Percentiles rank a stretch among this genome's conserved stretches.
Evolutionary conservation across 768 basidiomycete species (phyloP).

Genomic region (Gautieria morchelliformis): DNA sequence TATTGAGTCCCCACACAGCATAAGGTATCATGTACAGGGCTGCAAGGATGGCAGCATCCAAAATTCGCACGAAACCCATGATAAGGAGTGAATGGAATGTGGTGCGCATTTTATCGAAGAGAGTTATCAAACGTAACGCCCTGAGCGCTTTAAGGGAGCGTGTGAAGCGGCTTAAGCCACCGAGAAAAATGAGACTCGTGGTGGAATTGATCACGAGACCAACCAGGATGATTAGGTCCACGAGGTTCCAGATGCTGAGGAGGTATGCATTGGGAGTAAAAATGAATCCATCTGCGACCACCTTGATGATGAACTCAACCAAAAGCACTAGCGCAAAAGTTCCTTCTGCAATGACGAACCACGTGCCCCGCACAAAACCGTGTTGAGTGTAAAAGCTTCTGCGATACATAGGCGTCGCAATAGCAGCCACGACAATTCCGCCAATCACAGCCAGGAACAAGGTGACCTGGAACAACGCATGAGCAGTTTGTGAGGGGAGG

Average conservation of each 20-base stretch:
- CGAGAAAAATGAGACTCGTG: slow-evolving; percentile 63
- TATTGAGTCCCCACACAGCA: slow-evolving; percentile 89
- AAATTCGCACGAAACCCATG: slow-evolving; percentile 71
- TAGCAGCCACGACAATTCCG: slow-evolving; percentile 70
- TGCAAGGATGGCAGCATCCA: slow-evolving; percentile 85
- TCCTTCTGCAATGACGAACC: slow-evolving; percentile 82
- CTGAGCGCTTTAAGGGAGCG: slow-evolving; percentile 81
- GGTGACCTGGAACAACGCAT: slow-evolving; percentile 64
- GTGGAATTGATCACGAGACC: slow-evolving; percentile 69
- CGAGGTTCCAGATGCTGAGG: slow-evolving; percentile 82
- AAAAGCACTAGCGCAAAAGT: slow-evolving; percentile 63
- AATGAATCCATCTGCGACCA: slow-evolving; percentile 85
- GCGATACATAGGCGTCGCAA: slow-evolving; percentile 81
- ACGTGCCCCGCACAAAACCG: slow-evolving; percentile 56
- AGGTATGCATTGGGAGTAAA: slow-evolving; percentile 91
- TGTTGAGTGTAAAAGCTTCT: slow-evolving; percentile 53
- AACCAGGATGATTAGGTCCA: slow-evolving; percentile 79
- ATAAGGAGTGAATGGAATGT: slow-evolving; percentile 85
- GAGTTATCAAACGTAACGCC: slow-evolving; percentile 81
- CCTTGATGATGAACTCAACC: slow-evolving; percentile 80
- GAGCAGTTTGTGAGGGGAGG: slow-evolving; percentile 51
- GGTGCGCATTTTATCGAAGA: slow-evolving; percentile 76
- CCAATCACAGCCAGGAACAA: slow-evolving; percentile 70
- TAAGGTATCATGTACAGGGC: slow-evolving; percentile 89
- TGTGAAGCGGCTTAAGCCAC: slow-evolving; percentile 73